Conservation (phyloP, 2,329 filamentous ascomycete species). For the Sarocladium brachiariae region DNA sequence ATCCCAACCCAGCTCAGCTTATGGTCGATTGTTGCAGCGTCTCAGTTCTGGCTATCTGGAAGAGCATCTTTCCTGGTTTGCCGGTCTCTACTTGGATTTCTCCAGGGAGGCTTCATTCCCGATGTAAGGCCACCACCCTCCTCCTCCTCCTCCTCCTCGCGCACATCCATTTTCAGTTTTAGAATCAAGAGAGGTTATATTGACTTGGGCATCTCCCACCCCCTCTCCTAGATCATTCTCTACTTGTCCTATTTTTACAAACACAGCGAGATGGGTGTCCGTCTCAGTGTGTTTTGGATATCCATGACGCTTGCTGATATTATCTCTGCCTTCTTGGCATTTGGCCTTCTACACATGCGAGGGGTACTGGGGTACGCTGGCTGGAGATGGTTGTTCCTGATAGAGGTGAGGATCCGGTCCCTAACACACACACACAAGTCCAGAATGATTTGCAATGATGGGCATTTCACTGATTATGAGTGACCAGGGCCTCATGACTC, state of each 20-base stretch:
- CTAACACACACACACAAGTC: no score
- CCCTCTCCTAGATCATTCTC: conserved; percentile 18
- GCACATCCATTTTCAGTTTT: no score
- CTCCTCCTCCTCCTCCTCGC: no score
- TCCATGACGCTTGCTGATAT: conserved; percentile 20
- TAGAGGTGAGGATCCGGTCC: no score
- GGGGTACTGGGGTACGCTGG: conserved; percentile 8
- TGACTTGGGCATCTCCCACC: no score
- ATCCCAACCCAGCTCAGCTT: conserved; percentile 51
- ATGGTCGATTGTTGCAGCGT: conserved; percentile 46
- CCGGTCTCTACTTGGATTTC: conserved; percentile 31
- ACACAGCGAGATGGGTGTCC: conserved; percentile 21
- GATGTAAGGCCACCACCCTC: conserved; percentile 12
- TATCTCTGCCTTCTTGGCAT: conserved; percentile 20
- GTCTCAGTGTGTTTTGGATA: conserved; percentile 25
- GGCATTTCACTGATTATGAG: no score
- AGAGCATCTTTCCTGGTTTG: conserved; percentile 31
- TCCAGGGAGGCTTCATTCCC: conserved; percentile 41
- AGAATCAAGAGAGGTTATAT: no score
- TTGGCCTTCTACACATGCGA: conserved; percentile 21
- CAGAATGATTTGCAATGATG: no score
- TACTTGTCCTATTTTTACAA: conserved; percentile 28
- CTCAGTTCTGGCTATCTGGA: conserved; percentile 36
- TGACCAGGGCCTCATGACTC: conserved; percentile 35
- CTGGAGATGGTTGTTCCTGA: conserved; percentile 15